phyloP scores from a whole-genome alignment of 768 basidiomycete species.

The Leccinum aurantiacum region DNA sequence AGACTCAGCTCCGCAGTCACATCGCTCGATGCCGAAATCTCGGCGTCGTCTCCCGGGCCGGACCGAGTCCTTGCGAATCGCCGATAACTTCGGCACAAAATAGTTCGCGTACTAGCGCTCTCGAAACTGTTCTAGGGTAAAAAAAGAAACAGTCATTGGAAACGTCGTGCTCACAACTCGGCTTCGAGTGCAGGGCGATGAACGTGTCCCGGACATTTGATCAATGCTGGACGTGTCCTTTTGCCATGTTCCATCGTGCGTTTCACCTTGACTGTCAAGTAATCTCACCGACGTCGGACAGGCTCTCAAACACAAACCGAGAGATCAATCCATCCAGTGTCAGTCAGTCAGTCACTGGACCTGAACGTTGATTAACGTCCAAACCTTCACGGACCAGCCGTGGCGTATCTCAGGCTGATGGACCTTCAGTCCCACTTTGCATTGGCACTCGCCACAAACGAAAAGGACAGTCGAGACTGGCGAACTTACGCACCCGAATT shows the following conservation, averaged over 20 bases:
- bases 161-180: constrained; percentile 53
- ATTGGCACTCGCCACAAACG: constrained; percentile 6
- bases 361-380: background rate
- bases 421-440: constrained; percentile 28
- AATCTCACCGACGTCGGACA: background rate
- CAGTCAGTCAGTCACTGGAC: background rate
- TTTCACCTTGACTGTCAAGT: too few relatives aligned
- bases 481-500: constrained; percentile 28
- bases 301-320: constrained; percentile 30
- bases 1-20: constrained; percentile 32
- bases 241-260: too few relatives aligned
- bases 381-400: constrained; percentile 6
- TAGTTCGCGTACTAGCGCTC: constrained; percentile 69
- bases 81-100: constrained; percentile 53
- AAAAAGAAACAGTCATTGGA: background rate
- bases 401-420: constrained; percentile 21
- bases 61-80: constrained; percentile 35
- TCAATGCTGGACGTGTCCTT: constrained; percentile 50
- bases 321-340: constrained; percentile 26
- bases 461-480: constrained; percentile 15
- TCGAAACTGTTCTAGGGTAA: constrained; percentile 49
- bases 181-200: constrained; percentile 80
- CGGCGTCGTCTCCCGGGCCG: constrained; percentile 25
- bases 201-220: constrained; percentile 94
- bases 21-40: constrained; percentile 23